Base-by-base conservation (phyloP, 73 alveolate species). In the Stentor coeruleus region DNA sequence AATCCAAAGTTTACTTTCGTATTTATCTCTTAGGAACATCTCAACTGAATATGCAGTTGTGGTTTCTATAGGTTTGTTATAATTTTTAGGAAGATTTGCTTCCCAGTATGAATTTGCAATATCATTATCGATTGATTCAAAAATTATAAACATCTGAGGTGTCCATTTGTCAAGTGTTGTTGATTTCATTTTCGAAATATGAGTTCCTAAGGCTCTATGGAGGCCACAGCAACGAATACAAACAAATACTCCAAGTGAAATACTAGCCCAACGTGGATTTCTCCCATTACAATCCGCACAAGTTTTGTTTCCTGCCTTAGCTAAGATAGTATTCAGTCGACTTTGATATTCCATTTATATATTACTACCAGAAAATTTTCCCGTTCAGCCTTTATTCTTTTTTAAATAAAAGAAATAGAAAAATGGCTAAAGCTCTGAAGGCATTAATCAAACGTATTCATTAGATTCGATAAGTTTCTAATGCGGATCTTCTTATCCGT, bases 91-190 rank as follows among this genome's bases (percentile, higher is more conserved):
- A 84, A 86, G 55, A 36, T 82, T 84, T 72, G 82, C 76, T 81
- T 92, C 97, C 97, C 97, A 92, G 79, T 92, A 92, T 41, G 87
- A 87, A 81, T 92, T 92, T 14, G 97, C 96, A 55, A 91, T 81
- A 81, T 87, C 89, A 83, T 92, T 92, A 73, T 92, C 93, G 33
- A 92, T 82, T 35, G 86, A 42, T 90, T 92, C 93, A 87, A 90
- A 89, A 49, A 87, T 76, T 76, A 84, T 75, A 80, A 90, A 81
- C 88, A 83, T 86, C 38, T 91, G 92, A 36, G 86, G 40, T 35
- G 87, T 82, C 97, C 97, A 92, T 28, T 90, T 86, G 88, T 92
- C 97, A 74, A 92, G 86, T 72, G 91, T 91, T 11, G 89, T 82
- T 4, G 97, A 92, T 85, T 90, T 90, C 37, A 92, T 92, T 90